Base-by-base conservation (phyloP, 2,329 filamentous ascomycete species). In the Hansfordia pulvinata region DNA sequence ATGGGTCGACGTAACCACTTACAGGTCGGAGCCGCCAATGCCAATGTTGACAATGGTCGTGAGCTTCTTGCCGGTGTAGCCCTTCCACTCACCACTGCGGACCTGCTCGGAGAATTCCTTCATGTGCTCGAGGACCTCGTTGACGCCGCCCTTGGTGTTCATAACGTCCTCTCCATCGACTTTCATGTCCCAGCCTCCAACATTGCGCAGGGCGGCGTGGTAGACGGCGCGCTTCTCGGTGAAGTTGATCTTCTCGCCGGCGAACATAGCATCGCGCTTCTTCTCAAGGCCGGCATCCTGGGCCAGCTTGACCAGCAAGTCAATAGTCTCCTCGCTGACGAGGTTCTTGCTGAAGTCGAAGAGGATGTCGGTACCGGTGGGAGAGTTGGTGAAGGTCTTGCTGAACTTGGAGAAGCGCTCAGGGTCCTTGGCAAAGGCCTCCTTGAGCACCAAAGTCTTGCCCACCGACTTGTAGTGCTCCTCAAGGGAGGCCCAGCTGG, bases 271-370 rank as follows among this genome's bases (percentile, higher is more conserved):
- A 72, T 98, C 88, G 38, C 90, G 80, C 52, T 94, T 82, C 64
- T 92, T 71, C 65, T 93, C 86, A 20, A 98, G 58, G 40, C 78
- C 77, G 38, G 88, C 85, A 61, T 96, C 81, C 58, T 86, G 77
- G 36, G 90, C 90, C 16, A 98, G 75, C 63, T 93, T 77, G 44
- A 92, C 67, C 28, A 98, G 71, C 26, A 93, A 69, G 38, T 78
- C 67, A 27, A 96, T 64, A 4, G 88, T 96, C 60, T 96, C 86
- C 42, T 93, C 82, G 35, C 80, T 90, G 45, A 96, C 56, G 57
- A 98, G 86, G 72, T 98, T 98, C 75, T 98, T 98, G 64, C 80
- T 90, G 62, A 93, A 98, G 59, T 98, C 90, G 58, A 96, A 98
- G 37, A 98, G 72, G 46, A 92, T 90, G 39, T 94, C 84, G 41